Evolutionary conservation across 2,329 filamentous ascomycete species (phyloP).

Genomic region (Ceratocystis harringtonii): DNA sequence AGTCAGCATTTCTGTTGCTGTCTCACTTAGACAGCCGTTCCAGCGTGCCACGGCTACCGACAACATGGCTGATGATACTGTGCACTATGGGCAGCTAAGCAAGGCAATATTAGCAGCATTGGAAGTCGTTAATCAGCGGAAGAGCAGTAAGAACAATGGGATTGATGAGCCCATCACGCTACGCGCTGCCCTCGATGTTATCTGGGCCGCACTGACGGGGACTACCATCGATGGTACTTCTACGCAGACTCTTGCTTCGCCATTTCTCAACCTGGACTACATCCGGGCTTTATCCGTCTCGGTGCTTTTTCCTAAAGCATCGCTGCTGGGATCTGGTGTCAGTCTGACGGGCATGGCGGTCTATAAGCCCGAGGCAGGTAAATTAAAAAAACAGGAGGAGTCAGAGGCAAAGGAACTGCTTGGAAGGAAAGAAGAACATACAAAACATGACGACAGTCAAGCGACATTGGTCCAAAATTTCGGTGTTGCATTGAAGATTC

Average conservation of each 20-base stretch:
- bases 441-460: too few relatives aligned
- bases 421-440: too few relatives aligned
- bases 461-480: slow-evolving; percentile 19
- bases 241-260: slow-evolving; percentile 12
- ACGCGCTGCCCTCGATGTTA: slow-evolving; percentile 22
- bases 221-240: slow-evolving; percentile 18
- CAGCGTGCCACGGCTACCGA: slow-evolving; percentile 43
- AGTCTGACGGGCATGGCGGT: slow-evolving; percentile 34
- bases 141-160: slow-evolving; percentile 6
- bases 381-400: not conserved
- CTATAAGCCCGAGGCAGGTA: slow-evolving; percentile 21
- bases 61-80: slow-evolving; percentile 50
- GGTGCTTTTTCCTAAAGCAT: slow-evolving; percentile 51
- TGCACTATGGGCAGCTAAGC: slow-evolving; percentile 59
- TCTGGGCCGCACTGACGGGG: slow-evolving; percentile 26
- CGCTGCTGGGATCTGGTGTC: slow-evolving; percentile 47
- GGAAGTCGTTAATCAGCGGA: slow-evolving; percentile 21
- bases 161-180: slow-evolving; percentile 18
- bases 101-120: slow-evolving; percentile 45
- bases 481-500: slow-evolving; percentile 32
- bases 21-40: slow-evolving; percentile 43
- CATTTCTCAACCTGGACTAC: slow-evolving; percentile 24
- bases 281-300: slow-evolving; percentile 37
- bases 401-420: not conserved
- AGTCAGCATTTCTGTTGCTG: slow-evolving; percentile 41